A percentile compares a stretch with the other conserved stretches of the same genome.
Evolutionary conservation across 768 basidiomycete species (phyloP).

Genomic region (Pleurotus cornucopiae): DNA sequence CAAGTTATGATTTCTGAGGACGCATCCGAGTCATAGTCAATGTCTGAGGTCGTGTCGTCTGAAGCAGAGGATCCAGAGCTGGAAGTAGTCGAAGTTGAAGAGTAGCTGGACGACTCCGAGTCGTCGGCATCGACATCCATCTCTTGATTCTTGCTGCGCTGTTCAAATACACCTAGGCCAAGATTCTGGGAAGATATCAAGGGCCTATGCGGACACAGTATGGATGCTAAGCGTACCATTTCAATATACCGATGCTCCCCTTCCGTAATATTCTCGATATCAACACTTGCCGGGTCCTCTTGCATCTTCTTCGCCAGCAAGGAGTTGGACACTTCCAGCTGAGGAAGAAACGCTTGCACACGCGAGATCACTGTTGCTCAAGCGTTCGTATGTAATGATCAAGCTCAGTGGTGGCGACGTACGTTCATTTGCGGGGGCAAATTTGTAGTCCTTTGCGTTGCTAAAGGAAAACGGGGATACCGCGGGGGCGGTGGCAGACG

Average conservation of each 20-base stretch:
- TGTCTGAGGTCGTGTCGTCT: background rate
- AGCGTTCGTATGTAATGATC: background rate
- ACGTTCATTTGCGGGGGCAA: background rate
- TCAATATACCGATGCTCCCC: slow-evolving; percentile 55
- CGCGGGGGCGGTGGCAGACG: background rate
- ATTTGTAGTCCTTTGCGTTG: background rate
- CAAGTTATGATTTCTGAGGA: slow-evolving; percentile 10
- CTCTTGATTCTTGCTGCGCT: slow-evolving; percentile 14
- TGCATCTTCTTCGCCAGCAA: slow-evolving; percentile 41
- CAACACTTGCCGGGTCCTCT: slow-evolving; percentile 52
- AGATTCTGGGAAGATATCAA: slow-evolving; percentile 41
- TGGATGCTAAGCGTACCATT: slow-evolving; percentile 41
- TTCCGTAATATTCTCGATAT: slow-evolving; percentile 60
- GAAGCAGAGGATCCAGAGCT: background rate
- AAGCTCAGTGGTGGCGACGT: background rate
- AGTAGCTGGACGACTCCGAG: slow-evolving; percentile 21
- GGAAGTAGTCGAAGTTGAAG: background rate
- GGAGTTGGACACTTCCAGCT: slow-evolving; percentile 61
- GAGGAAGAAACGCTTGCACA: slow-evolving; percentile 63
- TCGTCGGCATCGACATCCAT: slow-evolving; percentile 15
- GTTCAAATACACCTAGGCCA: slow-evolving; percentile 59
- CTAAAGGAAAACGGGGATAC: background rate
- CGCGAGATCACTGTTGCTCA: slow-evolving; percentile 56
- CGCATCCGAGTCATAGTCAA: slow-evolving; percentile 7
- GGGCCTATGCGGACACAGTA: background rate